Percentiles rank a stretch among this genome's conserved stretches.
Conservation (phyloP, 768 basidiomycete species). For the Collybiopsis luxurians region DNA sequence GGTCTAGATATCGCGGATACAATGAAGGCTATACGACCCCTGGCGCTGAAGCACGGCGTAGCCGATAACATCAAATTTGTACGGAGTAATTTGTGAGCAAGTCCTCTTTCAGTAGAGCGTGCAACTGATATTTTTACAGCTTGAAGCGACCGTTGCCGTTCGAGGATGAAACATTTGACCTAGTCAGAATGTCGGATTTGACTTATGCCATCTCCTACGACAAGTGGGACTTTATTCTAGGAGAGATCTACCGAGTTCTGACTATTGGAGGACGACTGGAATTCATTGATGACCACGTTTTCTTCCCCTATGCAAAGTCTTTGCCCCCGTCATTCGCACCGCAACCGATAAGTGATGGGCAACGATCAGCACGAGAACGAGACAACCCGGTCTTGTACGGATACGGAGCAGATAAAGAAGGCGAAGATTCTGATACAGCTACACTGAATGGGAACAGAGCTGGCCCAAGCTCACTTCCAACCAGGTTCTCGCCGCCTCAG, state of each 20-base stretch:
- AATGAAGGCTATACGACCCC: slow-evolving; percentile 14
- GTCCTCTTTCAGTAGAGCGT: neutral
- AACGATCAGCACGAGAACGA: slow-evolving; percentile 5
- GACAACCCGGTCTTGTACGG: slow-evolving; percentile 13
- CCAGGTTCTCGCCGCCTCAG: slow-evolving; percentile 54
- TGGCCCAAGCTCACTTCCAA: slow-evolving; percentile 24
- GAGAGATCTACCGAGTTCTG: slow-evolving; percentile 45
- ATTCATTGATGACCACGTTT: slow-evolving; percentile 48
- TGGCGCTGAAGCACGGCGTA: slow-evolving; percentile 15
- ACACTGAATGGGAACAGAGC: slow-evolving; percentile 7
- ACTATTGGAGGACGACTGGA: slow-evolving; percentile 48
- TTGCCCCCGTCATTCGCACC: slow-evolving; percentile 8
- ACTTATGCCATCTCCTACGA: slow-evolving; percentile 40
- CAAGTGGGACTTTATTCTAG: slow-evolving; percentile 44
- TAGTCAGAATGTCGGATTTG: slow-evolving; percentile 51
- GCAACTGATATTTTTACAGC: slow-evolving; percentile 20
- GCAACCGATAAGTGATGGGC: slow-evolving; percentile 9
- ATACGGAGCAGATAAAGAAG: slow-evolving; percentile 14
- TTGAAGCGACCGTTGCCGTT: slow-evolving; percentile 45
- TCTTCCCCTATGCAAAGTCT: slow-evolving; percentile 37
- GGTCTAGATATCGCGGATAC: slow-evolving; percentile 22
- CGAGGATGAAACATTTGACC: slow-evolving; percentile 44
- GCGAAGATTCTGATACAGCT: slow-evolving; percentile 8
- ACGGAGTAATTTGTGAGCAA: slow-evolving; percentile 19
- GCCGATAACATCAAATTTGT: slow-evolving; percentile 20